Conservation (phyloP, 257 asterid species). For the Solanum dulcamara region DNA sequence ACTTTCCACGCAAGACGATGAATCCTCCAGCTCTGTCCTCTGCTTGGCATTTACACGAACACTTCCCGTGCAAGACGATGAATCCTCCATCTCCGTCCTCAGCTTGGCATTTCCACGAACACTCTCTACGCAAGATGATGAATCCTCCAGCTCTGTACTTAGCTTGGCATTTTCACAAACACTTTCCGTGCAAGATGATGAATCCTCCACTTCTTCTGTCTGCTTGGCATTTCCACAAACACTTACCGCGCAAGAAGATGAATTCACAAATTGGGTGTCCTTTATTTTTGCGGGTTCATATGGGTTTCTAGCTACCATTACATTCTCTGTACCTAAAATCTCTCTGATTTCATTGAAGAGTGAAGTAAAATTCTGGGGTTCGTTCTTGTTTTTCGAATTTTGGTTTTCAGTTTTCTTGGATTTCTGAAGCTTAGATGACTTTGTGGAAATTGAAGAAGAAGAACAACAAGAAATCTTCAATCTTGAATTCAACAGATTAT, state of each 20-base stretch:
- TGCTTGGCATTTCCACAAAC: conserved; percentile 52
- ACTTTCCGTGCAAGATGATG: background rate
- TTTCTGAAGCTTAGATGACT: conserved; percentile 10
- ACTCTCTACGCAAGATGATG: background rate
- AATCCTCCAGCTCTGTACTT: background rate
- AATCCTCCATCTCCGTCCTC: background rate
- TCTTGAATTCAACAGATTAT: conserved; percentile 3
- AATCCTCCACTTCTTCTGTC: background rate
- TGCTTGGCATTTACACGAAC: conserved; percentile 53
- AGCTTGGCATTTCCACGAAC: conserved; percentile 54
- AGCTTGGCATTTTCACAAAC: conserved; percentile 54
- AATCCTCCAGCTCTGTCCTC: background rate
- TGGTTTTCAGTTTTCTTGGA: conserved; percentile 11
- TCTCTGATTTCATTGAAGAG: conserved; percentile 62
- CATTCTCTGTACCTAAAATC: conserved; percentile 40
- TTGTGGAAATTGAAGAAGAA: conserved; percentile 11
- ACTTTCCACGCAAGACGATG: background rate
- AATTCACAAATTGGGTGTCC: conserved; percentile 5
- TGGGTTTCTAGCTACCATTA: conserved; percentile 6
- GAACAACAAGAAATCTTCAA: conserved; percentile 6
- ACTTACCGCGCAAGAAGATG: background rate
- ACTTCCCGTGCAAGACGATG: background rate
- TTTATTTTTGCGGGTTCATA: conserved; percentile 7
- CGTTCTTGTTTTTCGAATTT: conserved; percentile 11
- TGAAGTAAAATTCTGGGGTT: conserved; percentile 20